Evolutionary conservation across 345 rosid species (phyloP).

Genomic region (Corchorus olitorius): DNA sequence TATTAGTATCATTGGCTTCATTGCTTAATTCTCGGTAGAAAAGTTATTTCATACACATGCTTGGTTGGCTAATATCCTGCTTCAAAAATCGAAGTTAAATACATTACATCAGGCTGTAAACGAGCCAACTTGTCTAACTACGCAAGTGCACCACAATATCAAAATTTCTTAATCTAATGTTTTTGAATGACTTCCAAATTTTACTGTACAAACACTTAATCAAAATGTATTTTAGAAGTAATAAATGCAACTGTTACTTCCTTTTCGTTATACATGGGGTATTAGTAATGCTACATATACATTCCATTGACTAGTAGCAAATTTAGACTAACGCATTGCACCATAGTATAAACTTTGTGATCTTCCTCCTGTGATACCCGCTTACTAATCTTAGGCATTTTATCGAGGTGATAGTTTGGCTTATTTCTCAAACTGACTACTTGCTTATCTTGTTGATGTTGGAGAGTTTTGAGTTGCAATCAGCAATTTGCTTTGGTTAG

Average conservation of each 20-base stretch:
- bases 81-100: background rate
- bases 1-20: background rate
- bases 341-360: background rate
- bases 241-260: background rate
- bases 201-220: constrained; percentile 1
- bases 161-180: background rate
- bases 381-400: background rate
- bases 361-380: background rate
- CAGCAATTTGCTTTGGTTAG: background rate
- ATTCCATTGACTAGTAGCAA: background rate
- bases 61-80: background rate
- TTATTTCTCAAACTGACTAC: background rate
- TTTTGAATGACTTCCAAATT: background rate
- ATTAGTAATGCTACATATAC: background rate
- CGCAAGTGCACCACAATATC: background rate
- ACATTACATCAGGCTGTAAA: background rate
- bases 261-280: background rate
- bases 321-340: background rate
- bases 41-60: background rate
- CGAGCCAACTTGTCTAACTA: background rate
- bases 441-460: background rate
- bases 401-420: background rate
- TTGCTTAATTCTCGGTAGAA: background rate
- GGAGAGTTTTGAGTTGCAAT: background rate
- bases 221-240: background rate